Conservation (phyloP, 78 protist species). For the Planoprotostelium fungivorum region DNA sequence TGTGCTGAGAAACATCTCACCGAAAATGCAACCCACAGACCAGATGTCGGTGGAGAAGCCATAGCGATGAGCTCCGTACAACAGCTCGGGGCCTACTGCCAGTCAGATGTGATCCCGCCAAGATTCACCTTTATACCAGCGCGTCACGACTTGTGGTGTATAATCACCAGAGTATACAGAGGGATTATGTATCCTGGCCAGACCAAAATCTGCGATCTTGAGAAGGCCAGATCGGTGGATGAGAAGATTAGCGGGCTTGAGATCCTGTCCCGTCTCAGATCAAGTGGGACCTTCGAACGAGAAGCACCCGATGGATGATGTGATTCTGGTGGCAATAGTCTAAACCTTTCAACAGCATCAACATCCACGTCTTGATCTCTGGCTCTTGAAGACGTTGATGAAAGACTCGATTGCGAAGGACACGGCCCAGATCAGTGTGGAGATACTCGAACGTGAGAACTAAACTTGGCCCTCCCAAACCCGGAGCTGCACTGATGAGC, state of each 20-base stretch:
- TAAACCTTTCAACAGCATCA: background rate
- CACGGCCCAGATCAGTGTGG: background rate
- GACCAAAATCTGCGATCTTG: constrained; percentile 99
- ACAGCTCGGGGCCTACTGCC: constrained; percentile 93
- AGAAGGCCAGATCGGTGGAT: constrained; percentile 74
- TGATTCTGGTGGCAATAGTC: background rate
- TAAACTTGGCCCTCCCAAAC: background rate
- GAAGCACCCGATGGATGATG: background rate
- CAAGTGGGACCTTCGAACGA: background rate
- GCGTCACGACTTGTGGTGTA: constrained; percentile 87
- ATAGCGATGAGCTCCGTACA: constrained; percentile 92
- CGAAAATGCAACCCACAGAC: constrained; percentile 97
- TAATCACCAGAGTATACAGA: constrained; percentile 71
- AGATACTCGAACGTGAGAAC: background rate
- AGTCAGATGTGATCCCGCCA: background rate
- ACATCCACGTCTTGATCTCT: background rate
- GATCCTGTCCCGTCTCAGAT: constrained; percentile 42
- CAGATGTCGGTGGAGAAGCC: constrained; percentile 95
- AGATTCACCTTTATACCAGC: constrained; percentile 47
- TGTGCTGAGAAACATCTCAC: constrained; percentile 88
- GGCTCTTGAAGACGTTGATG: background rate
- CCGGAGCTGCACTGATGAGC: background rate
- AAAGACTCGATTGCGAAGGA: background rate
- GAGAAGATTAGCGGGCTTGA: constrained; percentile 97
- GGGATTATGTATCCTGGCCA: constrained; percentile 88